Conservation (phyloP, 805 yeast genomes). For the Candida namnaoensis region DNA sequence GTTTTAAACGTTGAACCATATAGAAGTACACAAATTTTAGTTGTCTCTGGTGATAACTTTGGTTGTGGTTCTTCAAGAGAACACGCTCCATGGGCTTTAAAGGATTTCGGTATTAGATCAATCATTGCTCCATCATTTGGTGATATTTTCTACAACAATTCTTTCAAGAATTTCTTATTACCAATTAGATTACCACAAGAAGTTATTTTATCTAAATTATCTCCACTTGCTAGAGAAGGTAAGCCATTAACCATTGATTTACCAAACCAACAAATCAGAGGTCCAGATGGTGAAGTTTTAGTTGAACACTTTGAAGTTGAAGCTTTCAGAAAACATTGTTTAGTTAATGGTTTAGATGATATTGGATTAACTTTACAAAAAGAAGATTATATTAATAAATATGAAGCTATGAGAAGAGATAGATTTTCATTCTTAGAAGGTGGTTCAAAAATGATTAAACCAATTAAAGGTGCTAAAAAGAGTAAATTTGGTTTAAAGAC, state of each 20-base stretch:
- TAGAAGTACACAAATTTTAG: slow-evolving; percentile 69
- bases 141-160: slow-evolving; percentile 95
- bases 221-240: slow-evolving; percentile 76
- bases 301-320: slow-evolving; percentile 84
- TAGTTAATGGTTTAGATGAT: slow-evolving; percentile 92
- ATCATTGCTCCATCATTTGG: slow-evolving; percentile 98
- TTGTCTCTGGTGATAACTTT: slow-evolving; percentile 93
- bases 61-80: slow-evolving; percentile 99
- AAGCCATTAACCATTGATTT: slow-evolving; percentile 67
- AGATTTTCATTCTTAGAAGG: slow-evolving; percentile 91
- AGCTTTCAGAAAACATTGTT: slow-evolving; percentile 88
- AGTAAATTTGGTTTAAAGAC: slow-evolving; percentile 57
- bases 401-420: slow-evolving; percentile 69
- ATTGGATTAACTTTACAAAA: slow-evolving; percentile 92
- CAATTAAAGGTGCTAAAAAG: slow-evolving; percentile 62
- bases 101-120: slow-evolving; percentile 93
- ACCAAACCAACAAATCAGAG: slow-evolving; percentile 73
- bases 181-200: slow-evolving; percentile 89
- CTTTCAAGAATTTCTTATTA: slow-evolving; percentile 89
- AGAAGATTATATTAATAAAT: slow-evolving; percentile 65
- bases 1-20: slow-evolving; percentile 82
- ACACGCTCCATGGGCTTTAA: slow-evolving; percentile 99
- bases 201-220: slow-evolving; percentile 58
- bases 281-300: slow-evolving; percentile 60
- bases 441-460: slow-evolving; percentile 62